Percentiles rank a stretch among this genome's conserved stretches.
phyloP scores from a whole-genome alignment of 352 stramenopile genomes.

The Achlya hypogyna region DNA sequence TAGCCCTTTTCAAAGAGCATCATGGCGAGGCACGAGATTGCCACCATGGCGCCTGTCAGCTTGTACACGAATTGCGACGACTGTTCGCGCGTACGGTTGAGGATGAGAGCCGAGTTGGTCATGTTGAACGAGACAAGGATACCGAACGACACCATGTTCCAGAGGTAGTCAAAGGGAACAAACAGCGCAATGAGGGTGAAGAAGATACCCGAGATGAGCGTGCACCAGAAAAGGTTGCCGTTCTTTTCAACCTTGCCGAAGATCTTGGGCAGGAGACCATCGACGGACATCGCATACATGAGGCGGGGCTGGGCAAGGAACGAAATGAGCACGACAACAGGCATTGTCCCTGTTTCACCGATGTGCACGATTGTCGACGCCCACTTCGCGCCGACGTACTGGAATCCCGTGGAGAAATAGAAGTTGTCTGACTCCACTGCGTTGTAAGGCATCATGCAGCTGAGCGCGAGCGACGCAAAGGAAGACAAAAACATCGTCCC shows the following conservation, averaged over 20 bases:
- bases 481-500: constrained; percentile 26
- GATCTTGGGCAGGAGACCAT: constrained; percentile 60
- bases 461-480: constrained; percentile 48
- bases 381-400: constrained; percentile 19
- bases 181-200: constrained; percentile 23
- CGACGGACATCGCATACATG: constrained; percentile 56
- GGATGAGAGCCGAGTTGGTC: constrained; percentile 30
- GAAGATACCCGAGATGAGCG: constrained; percentile 16
- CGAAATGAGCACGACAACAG: constrained; percentile 68
- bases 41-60: constrained; percentile 33
- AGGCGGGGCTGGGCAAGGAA: constrained; percentile 65
- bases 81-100: constrained; percentile 36
- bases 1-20: constrained; percentile 72
- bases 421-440: not conserved
- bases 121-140: constrained; percentile 43
- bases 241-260: constrained; percentile 37
- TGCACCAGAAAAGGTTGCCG: constrained; percentile 27
- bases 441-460: constrained; percentile 44
- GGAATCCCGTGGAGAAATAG: constrained; percentile 12
- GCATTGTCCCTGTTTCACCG: constrained; percentile 62
- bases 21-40: constrained; percentile 28
- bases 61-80: constrained; percentile 34
- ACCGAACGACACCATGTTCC: constrained; percentile 36
- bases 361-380: constrained; percentile 36
- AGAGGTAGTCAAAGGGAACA: constrained; percentile 29